A percentile compares a stretch with the other conserved stretches of the same genome.
Evolutionary conservation across 2,329 filamentous ascomycete species (phyloP).

Genomic region (Exserohilum rostratum): DNA sequence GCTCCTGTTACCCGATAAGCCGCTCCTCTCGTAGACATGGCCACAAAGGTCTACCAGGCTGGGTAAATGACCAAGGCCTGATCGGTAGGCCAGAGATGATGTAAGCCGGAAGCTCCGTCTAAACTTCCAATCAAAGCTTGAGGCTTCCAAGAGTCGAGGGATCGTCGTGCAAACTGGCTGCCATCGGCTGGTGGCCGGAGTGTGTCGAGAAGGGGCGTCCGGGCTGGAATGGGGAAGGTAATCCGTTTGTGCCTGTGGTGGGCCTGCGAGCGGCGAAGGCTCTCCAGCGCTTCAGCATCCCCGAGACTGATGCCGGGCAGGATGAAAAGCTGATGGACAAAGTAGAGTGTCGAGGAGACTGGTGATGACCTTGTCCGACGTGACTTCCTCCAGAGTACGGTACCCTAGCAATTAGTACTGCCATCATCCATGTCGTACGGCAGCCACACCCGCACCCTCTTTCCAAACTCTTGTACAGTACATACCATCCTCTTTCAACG

Average conservation of each 20-base stretch:
- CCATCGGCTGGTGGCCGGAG: not conserved
- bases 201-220: not conserved
- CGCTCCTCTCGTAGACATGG: not conserved
- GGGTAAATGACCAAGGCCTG: not conserved
- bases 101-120: not conserved
- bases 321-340: slow-evolving; percentile 7
- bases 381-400: slow-evolving; percentile 22
- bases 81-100: not conserved
- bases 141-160: not conserved
- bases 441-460: slow-evolving; percentile 17
- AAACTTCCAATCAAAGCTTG: not conserved
- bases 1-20: slow-evolving; percentile 1
- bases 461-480: slow-evolving; percentile 6
- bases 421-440: slow-evolving; percentile 24
- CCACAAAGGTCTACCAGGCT: not conserved
- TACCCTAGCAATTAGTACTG: slow-evolving; percentile 32
- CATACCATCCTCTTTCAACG: not conserved
- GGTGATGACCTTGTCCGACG: slow-evolving; percentile 8
- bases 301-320: slow-evolving; percentile 1
- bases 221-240: not conserved
- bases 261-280: not conserved
- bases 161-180: not conserved
- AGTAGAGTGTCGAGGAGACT: slow-evolving; percentile 8
- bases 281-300: not conserved
- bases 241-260: not conserved